A percentile compares a stretch with the other conserved stretches of the same genome.
Conservation (phyloP, 1,284 basidiomycete genomes). For the Cryptococcus amylolentus region DNA sequence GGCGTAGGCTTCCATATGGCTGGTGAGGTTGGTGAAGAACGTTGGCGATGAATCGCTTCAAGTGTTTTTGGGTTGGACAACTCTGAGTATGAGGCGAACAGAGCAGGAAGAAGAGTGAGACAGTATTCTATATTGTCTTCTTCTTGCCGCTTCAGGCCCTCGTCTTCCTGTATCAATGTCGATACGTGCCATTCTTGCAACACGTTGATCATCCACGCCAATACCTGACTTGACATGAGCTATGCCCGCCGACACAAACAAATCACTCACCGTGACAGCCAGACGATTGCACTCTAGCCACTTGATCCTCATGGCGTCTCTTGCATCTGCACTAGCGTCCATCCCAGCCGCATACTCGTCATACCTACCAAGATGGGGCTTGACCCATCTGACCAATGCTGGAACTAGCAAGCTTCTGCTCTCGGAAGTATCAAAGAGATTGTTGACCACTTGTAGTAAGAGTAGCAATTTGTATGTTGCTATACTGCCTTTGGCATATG, state of each 20-base stretch:
- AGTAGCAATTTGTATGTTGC: conserved; percentile 90
- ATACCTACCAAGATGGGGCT: conserved; percentile 88
- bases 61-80: conserved; percentile 66
- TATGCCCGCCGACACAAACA: background rate
- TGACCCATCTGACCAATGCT: conserved; percentile 86
- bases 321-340: conserved; percentile 41
- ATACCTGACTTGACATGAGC: conserved; percentile 55
- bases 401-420: conserved; percentile 80
- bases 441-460: conserved; percentile 85
- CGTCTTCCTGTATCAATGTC: conserved; percentile 62
- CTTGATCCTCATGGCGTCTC: conserved; percentile 71
- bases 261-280: conserved; percentile 41
- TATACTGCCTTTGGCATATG: conserved; percentile 74
- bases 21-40: conserved; percentile 56
- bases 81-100: conserved; percentile 84
- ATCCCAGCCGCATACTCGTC: conserved; percentile 51
- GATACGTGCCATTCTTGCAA: conserved; percentile 75
- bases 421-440: conserved; percentile 78
- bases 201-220: conserved; percentile 88
- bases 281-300: conserved; percentile 90
- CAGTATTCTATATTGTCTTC: conserved; percentile 91
- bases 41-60: conserved; percentile 66
- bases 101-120: conserved; percentile 75
- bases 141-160: conserved; percentile 66
- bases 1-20: conserved; percentile 61